Evolutionary conservation across 208 protist species (phyloP).

Genomic region (Herpetomonas tarakana): DNA sequence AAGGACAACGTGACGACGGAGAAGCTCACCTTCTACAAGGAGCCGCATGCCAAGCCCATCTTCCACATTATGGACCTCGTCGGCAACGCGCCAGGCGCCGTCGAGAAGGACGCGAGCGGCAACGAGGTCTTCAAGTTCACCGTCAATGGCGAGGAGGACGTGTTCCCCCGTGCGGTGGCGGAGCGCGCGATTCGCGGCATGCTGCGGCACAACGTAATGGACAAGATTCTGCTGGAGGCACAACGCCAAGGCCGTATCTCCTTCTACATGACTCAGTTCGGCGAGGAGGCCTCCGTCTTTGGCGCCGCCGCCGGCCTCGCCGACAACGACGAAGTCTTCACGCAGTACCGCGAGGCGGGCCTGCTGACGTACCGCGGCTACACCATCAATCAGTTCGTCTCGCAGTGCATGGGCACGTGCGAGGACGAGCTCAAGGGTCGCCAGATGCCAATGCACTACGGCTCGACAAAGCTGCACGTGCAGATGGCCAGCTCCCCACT

Average conservation of each 20-base stretch:
- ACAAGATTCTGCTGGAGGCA: constrained; percentile 91
- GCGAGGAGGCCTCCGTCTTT: constrained; percentile 94
- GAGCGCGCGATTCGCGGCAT: constrained; percentile 92
- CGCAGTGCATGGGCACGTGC: constrained; percentile 95
- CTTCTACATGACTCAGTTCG: constrained; percentile 97
- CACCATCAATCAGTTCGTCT: constrained; percentile 87
- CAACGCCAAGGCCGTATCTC: constrained; percentile 96
- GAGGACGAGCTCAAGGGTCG: constrained; percentile 90
- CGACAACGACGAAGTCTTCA: constrained; percentile 90
- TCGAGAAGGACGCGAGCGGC: constrained; percentile 6
- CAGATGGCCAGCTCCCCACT: constrained; percentile 97
- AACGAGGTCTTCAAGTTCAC: constrained; percentile 22
- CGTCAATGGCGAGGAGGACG: constrained; percentile 15
- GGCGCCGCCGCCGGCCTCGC: constrained; percentile 87
- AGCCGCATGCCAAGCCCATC: constrained; percentile 32
- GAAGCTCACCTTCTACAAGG: constrained; percentile 44
- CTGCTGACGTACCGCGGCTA: constrained; percentile 87
- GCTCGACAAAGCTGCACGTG: constrained; percentile 88
- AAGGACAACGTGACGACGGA: constrained; percentile 36
- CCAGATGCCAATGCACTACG: constrained; percentile 99
- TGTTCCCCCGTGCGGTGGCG: constrained; percentile 24
- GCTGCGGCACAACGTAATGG: constrained; percentile 91
- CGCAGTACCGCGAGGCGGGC: constrained; percentile 94
- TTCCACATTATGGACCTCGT: constrained; percentile 68
- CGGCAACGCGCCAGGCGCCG: constrained; percentile 26